Conservation (phyloP, 108 stramenopile species). For the Cyclotella sp. region DNA sequence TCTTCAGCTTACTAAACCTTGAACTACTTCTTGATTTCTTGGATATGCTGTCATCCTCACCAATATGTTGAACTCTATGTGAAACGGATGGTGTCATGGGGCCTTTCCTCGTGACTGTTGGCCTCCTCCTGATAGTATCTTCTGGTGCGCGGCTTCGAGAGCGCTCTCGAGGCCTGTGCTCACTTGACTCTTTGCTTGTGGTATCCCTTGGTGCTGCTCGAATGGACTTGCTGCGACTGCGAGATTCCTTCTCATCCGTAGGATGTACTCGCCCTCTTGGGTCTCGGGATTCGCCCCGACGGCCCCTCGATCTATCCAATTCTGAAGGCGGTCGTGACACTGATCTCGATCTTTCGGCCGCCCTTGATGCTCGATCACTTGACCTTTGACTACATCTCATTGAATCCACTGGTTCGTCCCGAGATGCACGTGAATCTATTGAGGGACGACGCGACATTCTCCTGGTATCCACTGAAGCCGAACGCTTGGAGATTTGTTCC, state of each 20-base stretch:
- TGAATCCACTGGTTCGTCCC: slow-evolving; percentile 12
- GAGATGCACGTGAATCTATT: slow-evolving; percentile 17
- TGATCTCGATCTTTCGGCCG: not conserved
- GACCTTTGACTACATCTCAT: not conserved
- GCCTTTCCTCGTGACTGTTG: not conserved
- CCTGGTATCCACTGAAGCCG: slow-evolving; percentile 7
- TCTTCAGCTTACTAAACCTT: slow-evolving; percentile 6
- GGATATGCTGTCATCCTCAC: not conserved
- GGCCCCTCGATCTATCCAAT: not conserved
- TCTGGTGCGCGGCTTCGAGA: slow-evolving; percentile 19
- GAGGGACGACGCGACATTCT: slow-evolving; percentile 4
- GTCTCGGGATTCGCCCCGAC: slow-evolving; percentile 8
- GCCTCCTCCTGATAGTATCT: slow-evolving; percentile 6
- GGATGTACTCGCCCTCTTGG: slow-evolving; percentile 2
- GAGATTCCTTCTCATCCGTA: slow-evolving; percentile 6
- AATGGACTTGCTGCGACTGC: slow-evolving; percentile 33
- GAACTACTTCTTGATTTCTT: slow-evolving; percentile 6
- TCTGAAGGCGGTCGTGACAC: not conserved
- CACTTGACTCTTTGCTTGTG: not conserved
- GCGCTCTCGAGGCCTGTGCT: not conserved
- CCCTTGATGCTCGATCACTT: not conserved
- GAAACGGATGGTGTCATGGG: slow-evolving; percentile 1
- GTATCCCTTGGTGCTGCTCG: slow-evolving; percentile 9
- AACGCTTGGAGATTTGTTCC: not conserved
- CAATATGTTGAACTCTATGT: slow-evolving; percentile 20